These are phyloP conservation scores for Flaveria linearis DNA, from an alignment of 129 eudicot genomes.

Conservation along the genomic window DNA sequence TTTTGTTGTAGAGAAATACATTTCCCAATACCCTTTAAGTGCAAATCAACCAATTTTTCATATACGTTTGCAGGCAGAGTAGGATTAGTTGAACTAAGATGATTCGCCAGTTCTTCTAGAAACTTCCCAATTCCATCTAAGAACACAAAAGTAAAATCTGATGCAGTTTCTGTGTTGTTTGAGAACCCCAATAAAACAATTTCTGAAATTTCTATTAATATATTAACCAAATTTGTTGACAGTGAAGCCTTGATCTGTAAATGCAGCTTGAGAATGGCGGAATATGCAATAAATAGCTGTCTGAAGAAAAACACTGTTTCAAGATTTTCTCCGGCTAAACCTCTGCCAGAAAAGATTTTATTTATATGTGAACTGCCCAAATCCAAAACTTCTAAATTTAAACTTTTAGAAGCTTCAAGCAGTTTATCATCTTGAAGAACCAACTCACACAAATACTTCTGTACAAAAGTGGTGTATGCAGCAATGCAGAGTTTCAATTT, in stretches of 20 bases:
- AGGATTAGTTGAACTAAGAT: slow-evolving; percentile 42
- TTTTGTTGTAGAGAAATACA: slow-evolving; percentile 86
- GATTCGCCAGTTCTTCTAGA: slow-evolving; percentile 73
- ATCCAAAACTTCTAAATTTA: slow-evolving; percentile 31
- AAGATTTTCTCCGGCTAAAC: slow-evolving; percentile 60
- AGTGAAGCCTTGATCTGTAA: slow-evolving; percentile 44
- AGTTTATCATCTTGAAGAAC: slow-evolving; percentile 47
- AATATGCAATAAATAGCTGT: slow-evolving; percentile 65
- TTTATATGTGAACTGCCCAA: slow-evolving; percentile 28
- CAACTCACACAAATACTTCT: slow-evolving; percentile 37
- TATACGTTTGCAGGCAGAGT: slow-evolving; percentile 45
- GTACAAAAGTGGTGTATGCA: slow-evolving; percentile 43
- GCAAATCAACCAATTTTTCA: slow-evolving; percentile 56
- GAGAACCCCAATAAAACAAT: slow-evolving; percentile 58
- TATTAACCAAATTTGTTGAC: slow-evolving; percentile 44
- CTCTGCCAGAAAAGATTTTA: slow-evolving; percentile 36
- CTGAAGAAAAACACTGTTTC: slow-evolving; percentile 62
- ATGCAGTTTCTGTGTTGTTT: slow-evolving; percentile 35
- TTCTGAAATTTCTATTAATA: slow-evolving; percentile 47
- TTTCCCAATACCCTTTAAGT: slow-evolving; percentile 75
- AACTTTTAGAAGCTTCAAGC: slow-evolving; percentile 25
- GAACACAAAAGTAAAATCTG: slow-evolving; percentile 43
- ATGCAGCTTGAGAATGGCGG: slow-evolving; percentile 62
- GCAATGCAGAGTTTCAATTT: slow-evolving; percentile 46
- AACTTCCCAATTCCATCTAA: slow-evolving; percentile 74